Percentiles rank a stretch among this genome's conserved stretches.
Conservation (phyloP, 139 green algal species). For the Coelastrella sp. region DNA sequence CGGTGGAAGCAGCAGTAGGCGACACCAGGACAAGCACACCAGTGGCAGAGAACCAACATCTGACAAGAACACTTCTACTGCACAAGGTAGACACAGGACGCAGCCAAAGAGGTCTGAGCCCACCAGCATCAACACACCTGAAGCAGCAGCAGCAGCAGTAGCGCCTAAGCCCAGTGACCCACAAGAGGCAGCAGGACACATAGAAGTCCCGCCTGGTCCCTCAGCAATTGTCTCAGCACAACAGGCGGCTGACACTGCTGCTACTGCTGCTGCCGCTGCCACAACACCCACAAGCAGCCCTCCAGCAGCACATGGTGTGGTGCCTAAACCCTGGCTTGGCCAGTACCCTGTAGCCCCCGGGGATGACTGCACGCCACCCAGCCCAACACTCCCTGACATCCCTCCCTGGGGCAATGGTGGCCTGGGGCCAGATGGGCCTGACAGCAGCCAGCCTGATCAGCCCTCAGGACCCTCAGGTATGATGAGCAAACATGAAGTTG, state of each 20-base stretch:
- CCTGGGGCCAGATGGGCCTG: not conserved
- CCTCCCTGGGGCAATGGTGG: not conserved
- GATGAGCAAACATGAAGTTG: not conserved
- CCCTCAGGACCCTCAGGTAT: not conserved
- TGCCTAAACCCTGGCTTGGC: not conserved
- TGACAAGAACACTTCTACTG: not conserved
- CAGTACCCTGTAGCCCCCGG: not conserved
- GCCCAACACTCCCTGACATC: not conserved
- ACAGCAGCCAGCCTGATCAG: slow-evolving; percentile 10
- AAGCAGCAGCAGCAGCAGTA: slow-evolving; percentile 5
- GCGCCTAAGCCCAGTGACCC: not conserved
- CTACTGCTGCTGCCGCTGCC: not conserved
- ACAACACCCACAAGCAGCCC: not conserved
- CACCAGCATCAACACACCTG: not conserved
- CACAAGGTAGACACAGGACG: not conserved
- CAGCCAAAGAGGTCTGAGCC: not conserved
- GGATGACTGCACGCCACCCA: not conserved
- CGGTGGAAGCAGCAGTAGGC: not conserved
- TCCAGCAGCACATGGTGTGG: too few species aligned
- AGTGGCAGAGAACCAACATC: not conserved
- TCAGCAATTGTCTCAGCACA: not conserved
- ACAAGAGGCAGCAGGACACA: not conserved
- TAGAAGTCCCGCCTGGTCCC: not conserved
- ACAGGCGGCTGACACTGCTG: not conserved
- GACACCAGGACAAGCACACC: not conserved